A percentile compares a stretch with the other conserved stretches of the same genome.
Conservation (phyloP, 768 basidiomycete genomes). For the Rhodosporidiobolus sp. region DNA sequence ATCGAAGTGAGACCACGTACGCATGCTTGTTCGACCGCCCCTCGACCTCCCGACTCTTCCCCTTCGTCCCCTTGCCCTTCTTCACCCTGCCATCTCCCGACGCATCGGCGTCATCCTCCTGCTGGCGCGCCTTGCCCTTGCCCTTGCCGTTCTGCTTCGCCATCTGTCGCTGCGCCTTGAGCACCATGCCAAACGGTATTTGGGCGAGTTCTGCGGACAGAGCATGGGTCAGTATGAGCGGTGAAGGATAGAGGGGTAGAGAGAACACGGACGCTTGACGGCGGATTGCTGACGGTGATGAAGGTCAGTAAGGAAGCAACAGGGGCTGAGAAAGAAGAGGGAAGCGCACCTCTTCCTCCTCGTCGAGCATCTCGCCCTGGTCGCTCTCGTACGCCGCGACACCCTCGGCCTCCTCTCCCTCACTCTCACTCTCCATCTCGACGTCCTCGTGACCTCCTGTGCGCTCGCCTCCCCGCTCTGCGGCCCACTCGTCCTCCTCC, state of each 20-base stretch:
- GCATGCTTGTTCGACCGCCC: conserved; percentile 20
- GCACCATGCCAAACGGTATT: conserved; percentile 33
- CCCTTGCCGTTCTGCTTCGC: conserved; percentile 15
- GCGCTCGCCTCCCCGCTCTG: no score
- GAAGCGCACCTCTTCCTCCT: conserved; percentile 26
- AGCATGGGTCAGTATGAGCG: no score
- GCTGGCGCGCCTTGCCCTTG: conserved; percentile 7
- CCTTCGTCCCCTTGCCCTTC: conserved; percentile 6
- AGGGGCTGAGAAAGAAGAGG: no score
- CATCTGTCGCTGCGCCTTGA: conserved; percentile 38
- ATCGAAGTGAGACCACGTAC: background rate
- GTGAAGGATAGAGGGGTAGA: background rate
- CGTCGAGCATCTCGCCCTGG: conserved; percentile 25
- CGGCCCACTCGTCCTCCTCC: no score
- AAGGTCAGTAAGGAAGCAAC: background rate
- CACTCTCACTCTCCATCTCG: no score
- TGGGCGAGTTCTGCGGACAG: conserved; percentile 35
- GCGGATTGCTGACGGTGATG: conserved; percentile 4
- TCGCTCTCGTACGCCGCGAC: conserved; percentile 33
- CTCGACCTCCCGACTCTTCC: background rate
- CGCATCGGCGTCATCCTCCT: conserved; percentile 9
- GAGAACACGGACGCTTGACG: conserved; percentile 19
- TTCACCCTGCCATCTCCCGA: background rate
- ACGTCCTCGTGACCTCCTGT: no score
- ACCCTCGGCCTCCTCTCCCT: conserved; percentile 18